Evolutionary conservation across 768 basidiomycete species (phyloP).

Genomic region (Tylopilus cervinicoccineus): DNA sequence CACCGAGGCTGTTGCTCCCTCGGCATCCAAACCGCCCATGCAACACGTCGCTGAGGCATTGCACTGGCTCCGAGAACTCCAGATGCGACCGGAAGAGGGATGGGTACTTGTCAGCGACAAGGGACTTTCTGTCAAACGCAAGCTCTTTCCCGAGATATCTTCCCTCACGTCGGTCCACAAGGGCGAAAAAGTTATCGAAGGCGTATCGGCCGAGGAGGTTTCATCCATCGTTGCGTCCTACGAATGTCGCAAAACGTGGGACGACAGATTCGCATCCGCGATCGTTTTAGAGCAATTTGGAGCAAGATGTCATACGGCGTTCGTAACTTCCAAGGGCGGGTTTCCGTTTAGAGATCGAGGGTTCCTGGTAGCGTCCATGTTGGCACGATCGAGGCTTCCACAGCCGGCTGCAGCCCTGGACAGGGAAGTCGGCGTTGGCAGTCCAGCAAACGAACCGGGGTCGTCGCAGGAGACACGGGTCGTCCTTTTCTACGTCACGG

Average conservation of each 20-base stretch:
- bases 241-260: slow-evolving; percentile 78
- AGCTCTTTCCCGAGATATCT: slow-evolving; percentile 73
- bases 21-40: slow-evolving; percentile 64
- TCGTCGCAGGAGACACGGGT: slow-evolving; percentile 43
- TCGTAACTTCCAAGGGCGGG: slow-evolving; percentile 67
- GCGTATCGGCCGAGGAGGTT: slow-evolving; percentile 90
- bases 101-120: slow-evolving; percentile 81
- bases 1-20: slow-evolving; percentile 40
- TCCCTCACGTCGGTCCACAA: slow-evolving; percentile 79
- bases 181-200: slow-evolving; percentile 89
- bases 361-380: slow-evolving; percentile 74
- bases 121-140: slow-evolving; percentile 71
- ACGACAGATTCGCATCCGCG: slow-evolving; percentile 76
- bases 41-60: slow-evolving; percentile 81
- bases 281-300: slow-evolving; percentile 74
- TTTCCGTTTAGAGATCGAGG: slow-evolving; percentile 92
- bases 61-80: slow-evolving; percentile 71
- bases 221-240: slow-evolving; percentile 66
- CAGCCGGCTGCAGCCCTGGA: slow-evolving; percentile 36
- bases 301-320: slow-evolving; percentile 65
- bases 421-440: slow-evolving; percentile 34
- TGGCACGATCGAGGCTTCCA: slow-evolving; percentile 53
- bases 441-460: slow-evolving; percentile 24
- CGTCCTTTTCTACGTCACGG: slow-evolving; percentile 77
- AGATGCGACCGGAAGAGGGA: slow-evolving; percentile 52